phyloP scores from a whole-genome alignment of 495 filamentous ascomycete species.

The Xylaria scruposa region DNA sequence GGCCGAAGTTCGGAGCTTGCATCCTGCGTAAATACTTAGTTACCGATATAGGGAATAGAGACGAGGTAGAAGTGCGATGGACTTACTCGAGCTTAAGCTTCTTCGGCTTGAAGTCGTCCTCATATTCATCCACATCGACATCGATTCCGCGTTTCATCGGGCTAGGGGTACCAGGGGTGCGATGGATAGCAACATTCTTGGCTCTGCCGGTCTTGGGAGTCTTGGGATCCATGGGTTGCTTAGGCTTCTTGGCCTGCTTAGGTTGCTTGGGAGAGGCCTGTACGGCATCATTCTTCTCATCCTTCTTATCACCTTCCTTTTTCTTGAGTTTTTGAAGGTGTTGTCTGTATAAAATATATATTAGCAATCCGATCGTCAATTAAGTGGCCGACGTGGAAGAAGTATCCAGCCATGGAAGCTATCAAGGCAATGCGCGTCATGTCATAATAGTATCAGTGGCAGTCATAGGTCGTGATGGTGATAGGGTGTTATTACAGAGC shows the following conservation, averaged over 20 bases:
- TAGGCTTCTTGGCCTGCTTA: constrained; percentile 14
- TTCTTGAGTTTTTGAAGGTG: constrained; percentile 48
- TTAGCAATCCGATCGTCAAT: constrained; percentile 9
- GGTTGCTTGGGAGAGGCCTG: constrained; percentile 24
- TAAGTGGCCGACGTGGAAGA: constrained; percentile 2
- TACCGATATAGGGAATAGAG: not conserved
- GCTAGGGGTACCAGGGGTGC: not conserved
- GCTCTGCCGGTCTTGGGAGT: not conserved
- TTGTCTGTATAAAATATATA: constrained; percentile 38
- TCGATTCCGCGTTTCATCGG: not conserved
- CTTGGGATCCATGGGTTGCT: not conserved
- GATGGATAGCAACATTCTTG: not conserved
- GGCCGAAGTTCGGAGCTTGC: not conserved
- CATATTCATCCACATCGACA: constrained; percentile 23
- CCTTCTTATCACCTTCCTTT: constrained; percentile 36
- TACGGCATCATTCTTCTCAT: not conserved
- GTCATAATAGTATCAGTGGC: constrained; percentile 1
- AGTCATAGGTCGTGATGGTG: constrained; percentile 2
- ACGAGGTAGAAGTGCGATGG: not conserved
- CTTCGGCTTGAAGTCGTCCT: constrained; percentile 9
- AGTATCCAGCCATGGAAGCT: not conserved
- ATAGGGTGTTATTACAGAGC: constrained; percentile 35
- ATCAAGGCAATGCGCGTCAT: constrained; percentile 14
- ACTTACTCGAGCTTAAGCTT: constrained; percentile 29
- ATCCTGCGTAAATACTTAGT: not conserved